phyloP scores from a whole-genome alignment of 495 filamentous ascomycete genomes.

The Lindgomyces ingoldianus region DNA sequence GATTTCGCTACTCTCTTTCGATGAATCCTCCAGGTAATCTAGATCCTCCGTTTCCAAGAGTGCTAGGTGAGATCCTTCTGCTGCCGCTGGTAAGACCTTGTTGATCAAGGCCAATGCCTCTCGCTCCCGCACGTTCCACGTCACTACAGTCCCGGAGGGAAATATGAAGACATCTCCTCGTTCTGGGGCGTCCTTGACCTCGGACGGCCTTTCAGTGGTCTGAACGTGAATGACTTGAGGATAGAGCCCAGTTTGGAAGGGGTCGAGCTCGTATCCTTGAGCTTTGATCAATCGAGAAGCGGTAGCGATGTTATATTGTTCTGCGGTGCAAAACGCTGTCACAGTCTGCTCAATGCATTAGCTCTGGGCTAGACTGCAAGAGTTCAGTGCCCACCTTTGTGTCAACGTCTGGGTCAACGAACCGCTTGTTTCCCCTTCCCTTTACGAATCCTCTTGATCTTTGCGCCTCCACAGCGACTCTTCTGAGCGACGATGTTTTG shows the following conservation, averaged over 20 bases:
- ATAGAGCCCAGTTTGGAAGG: conserved; percentile 61
- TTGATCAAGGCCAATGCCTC: conserved; percentile 73
- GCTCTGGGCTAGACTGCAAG: too few species aligned
- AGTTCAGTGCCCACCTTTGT: conserved; percentile 39
- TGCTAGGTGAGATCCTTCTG: conserved; percentile 69
- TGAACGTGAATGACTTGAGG: conserved; percentile 69
- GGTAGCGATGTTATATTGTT: conserved; percentile 77
- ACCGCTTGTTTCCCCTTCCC: conserved; percentile 40
- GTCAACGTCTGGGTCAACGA: conserved; percentile 45
- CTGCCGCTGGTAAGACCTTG: conserved; percentile 70
- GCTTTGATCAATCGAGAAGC: conserved; percentile 69
- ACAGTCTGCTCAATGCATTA: conserved; percentile 53
- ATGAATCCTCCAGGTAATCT: conserved; percentile 77
- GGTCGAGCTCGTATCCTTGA: conserved; percentile 68
- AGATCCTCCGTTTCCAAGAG: conserved; percentile 83
- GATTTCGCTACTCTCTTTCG: conserved; percentile 73
- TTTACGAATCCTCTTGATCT: conserved; percentile 43
- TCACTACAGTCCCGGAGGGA: conserved; percentile 90
- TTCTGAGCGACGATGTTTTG: conserved; percentile 41
- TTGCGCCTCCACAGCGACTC: conserved; percentile 46
- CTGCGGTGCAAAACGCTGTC: conserved; percentile 80
- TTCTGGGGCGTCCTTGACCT: conserved; percentile 58
- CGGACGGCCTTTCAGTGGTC: conserved; percentile 59
- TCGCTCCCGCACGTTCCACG: conserved; percentile 78
- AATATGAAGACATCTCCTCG: conserved; percentile 94